Base-by-base conservation (phyloP, 1,284 basidiomycete species). In the Microstroma glucosiphilum region DNA sequence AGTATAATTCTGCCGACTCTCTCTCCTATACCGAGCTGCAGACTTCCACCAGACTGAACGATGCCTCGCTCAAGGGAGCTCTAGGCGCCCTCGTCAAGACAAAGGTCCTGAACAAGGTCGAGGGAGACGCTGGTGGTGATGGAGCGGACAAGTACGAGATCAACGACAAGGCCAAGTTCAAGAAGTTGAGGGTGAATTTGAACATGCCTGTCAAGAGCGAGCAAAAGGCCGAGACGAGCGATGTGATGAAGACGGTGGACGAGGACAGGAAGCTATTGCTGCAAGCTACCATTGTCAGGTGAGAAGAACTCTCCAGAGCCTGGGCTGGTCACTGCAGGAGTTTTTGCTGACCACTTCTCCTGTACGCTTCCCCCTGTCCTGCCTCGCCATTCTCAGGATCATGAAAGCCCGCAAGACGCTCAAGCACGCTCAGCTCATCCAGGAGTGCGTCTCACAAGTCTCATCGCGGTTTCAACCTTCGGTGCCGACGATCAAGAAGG, bases 231-330 rank as follows among this genome's bases (percentile, higher is more conserved):
- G 96, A 98, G 80, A 86, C 88, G 8, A 86, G 85, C 7, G 92
- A 97, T 67, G 91, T 97, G 0, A 83, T 94, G 73, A 93, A 94
- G 84, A 89, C 89, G 26, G 93, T 98, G 9, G 94, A 98, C 71
- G 94, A 98, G 81, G 94, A 98, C 79, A 87, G 94, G 66, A 94
- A 96, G 83, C 90, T 96, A 77, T 87, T 96, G 63, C 92, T 97
- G 64, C 96, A 98, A 80, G 94, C 94, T 15, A 94, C 91, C 15
- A 96, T 98, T 74, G 94, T 98, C 58, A 88, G 30, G 30, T 91
- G 7, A 8, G 3, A 8, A 41, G 43, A 30, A 37, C 25, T 11
- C 55, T 23, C 12, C 48, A 42, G 30, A 37, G 49, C 57, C 30
- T 43, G 19, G 9, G 6, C 19, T 19, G 2, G 7, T 25, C 25